Evolutionary conservation across 768 basidiomycete species (phyloP), one percentile per base, ranked within the genome.

Genomic region (Lactarius indigo): DNA sequence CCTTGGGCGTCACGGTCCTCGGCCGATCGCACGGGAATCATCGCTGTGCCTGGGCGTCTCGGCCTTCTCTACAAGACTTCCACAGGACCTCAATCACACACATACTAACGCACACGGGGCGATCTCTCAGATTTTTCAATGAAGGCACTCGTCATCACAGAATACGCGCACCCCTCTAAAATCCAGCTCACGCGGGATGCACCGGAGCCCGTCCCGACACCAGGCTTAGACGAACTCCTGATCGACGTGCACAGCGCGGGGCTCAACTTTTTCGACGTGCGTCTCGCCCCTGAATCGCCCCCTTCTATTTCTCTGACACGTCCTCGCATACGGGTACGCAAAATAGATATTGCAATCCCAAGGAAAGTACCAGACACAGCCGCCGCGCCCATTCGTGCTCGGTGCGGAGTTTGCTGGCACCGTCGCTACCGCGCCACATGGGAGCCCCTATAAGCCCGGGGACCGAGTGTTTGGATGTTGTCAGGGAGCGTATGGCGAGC

Each of bases 331-430:
- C 8, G 15, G 39, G 15, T 39, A 15, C 47, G 6, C 23, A 52
- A 26, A 37, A 23, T 68, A 91, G 87, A 92, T 94, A 69, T 78
- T 96, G 31, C 93, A 95, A 79, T 80, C 87, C 0, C 92, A 95
- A 76, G 95, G 95, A 57, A 95, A 91, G 79, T 91, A 96, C 75
- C 95, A 96, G 73, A 76, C 77, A 62, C 89, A 95, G 73, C 93
- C 92, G 0, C 84, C 91, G 0, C 81, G 93, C 44, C 96, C 96
- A 0, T 97, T 96, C 77, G 82, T 87, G 7, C 83, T 95, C 6
- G 95, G 95, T 18, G 80, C 85, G 42, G 92, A 99, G 76, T 91
- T 98, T 72, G 85, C 94, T 3, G 96, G 96, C 0, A 82, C 78
- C 64, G 87, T 98, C 66, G 93, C 91, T 4, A 89, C 88, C 28